phyloP scores from a whole-genome alignment of 305 asterid genomes.

The Plantago rigida region DNA sequence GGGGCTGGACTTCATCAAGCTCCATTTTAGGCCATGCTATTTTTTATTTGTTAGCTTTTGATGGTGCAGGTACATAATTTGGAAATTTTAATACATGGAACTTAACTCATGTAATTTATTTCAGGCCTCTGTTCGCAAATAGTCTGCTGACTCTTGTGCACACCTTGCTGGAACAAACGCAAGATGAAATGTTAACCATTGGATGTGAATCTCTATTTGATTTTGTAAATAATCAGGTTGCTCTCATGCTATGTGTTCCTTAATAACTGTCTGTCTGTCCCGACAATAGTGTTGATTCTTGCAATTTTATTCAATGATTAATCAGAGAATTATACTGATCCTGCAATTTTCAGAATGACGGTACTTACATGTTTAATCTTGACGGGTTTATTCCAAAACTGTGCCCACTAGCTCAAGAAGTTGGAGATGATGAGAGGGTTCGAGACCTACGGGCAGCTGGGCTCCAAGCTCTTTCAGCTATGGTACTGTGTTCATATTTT shows the following conservation, averaged over 20 bases:
- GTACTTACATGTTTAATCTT: conserved; percentile 84
- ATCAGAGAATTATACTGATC: conserved; percentile 21
- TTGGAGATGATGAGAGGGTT: conserved; percentile 67
- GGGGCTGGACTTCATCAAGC: too few species aligned
- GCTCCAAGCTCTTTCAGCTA: conserved; percentile 80
- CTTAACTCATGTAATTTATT: conserved; percentile 22
- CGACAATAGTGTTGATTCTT: conserved; percentile 18
- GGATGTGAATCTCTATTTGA: conserved; percentile 90
- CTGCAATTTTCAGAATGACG: conserved; percentile 67
- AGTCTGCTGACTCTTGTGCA: conserved; percentile 68
- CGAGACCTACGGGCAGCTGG: conserved; percentile 58
- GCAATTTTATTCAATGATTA: conserved; percentile 6
- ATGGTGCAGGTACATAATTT: too few species aligned
- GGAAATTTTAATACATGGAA: neutral
- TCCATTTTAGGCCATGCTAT: too few species aligned
- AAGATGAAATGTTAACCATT: conserved; percentile 64
- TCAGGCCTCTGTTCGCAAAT: conserved; percentile 91
- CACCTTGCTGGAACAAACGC: conserved; percentile 80
- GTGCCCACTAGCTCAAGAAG: conserved; percentile 86
- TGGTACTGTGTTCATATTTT: conserved; percentile 44
- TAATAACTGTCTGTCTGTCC: neutral
- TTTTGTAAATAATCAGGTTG: conserved; percentile 92
- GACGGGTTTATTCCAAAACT: conserved; percentile 91
- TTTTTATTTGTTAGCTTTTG: too few species aligned
- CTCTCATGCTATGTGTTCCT: conserved; percentile 9